Conservation (phyloP, 2,329 filamentous ascomycete genomes). For the Botrytis sinoallii region DNA sequence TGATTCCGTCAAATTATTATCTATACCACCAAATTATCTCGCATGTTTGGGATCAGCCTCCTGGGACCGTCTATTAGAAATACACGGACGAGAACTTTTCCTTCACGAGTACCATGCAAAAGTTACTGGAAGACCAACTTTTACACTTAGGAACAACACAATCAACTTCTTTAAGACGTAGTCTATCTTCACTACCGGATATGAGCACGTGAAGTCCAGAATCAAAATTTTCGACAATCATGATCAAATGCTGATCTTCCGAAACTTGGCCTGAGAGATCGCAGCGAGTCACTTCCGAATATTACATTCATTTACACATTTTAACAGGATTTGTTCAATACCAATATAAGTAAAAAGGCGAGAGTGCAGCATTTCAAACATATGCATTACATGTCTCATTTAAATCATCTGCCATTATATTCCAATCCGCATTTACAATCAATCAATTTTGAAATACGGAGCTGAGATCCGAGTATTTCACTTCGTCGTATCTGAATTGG, state of each 20-base stretch:
- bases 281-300: not conserved
- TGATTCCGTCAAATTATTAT: not conserved
- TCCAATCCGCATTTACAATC: rapidly evolving
- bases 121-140: not conserved
- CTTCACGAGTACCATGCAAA: no score
- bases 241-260: not conserved
- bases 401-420: rapidly evolving
- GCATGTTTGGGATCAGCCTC: rapidly evolving
- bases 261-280: not conserved
- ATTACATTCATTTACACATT: not conserved
- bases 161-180: not conserved
- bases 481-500: not conserved
- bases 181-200: not conserved
- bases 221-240: no score
- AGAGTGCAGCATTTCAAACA: rapidly evolving
- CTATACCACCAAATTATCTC: not conserved
- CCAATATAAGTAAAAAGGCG: rapidly evolving
- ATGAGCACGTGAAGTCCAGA: no score
- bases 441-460: not conserved
- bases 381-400: rapidly evolving
- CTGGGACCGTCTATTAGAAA: no score
- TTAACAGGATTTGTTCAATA: rapidly evolving
- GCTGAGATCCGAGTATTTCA: not conserved
- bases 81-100: no score
- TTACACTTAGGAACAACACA: no score